These are phyloP conservation scores for Spiromastix sp. DNA, from an alignment of 2,329 filamentous ascomycete genomes.

Conservation along the genomic window DNA sequence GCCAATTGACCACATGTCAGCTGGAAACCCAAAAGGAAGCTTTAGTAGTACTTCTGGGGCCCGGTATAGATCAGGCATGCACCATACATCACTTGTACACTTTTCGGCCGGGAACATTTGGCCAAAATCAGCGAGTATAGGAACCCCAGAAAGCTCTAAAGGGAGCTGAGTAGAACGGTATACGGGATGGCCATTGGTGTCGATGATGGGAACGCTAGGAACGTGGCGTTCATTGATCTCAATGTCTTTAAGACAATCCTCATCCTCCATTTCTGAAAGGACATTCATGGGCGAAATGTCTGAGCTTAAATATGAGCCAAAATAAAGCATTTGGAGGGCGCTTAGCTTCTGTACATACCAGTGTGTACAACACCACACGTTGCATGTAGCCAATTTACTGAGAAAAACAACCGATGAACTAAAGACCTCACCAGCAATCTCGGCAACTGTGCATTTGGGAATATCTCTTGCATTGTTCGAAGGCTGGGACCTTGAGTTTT, in stretches of 20 bases:
- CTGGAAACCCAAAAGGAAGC: conserved; percentile 13
- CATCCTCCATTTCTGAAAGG: not conserved
- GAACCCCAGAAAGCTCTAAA: not conserved
- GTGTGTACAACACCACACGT: not conserved
- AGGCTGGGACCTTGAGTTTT: no score
- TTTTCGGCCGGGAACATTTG: not conserved
- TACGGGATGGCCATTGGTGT: not conserved
- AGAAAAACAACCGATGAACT: not conserved
- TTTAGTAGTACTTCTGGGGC: conserved; percentile 23
- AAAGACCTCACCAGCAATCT: not conserved
- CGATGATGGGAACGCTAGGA: not conserved
- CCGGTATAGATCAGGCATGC: conserved; percentile 20
- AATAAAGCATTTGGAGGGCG: no score
- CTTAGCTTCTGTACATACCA: not conserved
- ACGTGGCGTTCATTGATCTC: not conserved
- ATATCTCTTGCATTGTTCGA: not conserved
- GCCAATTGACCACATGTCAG: conserved; percentile 17
- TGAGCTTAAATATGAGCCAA: no score
- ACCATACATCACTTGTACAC: not conserved
- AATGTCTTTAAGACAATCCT: not conserved
- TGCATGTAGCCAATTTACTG: conserved; percentile 1
- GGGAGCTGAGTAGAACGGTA: not conserved
- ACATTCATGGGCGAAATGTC: not conserved
- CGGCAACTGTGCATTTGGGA: not conserved
- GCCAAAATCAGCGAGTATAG: not conserved